These are phyloP conservation scores for Trichoderma gracile DNA, from an alignment of 2,329 filamentous ascomycete species.

Conservation along the genomic window DNA sequence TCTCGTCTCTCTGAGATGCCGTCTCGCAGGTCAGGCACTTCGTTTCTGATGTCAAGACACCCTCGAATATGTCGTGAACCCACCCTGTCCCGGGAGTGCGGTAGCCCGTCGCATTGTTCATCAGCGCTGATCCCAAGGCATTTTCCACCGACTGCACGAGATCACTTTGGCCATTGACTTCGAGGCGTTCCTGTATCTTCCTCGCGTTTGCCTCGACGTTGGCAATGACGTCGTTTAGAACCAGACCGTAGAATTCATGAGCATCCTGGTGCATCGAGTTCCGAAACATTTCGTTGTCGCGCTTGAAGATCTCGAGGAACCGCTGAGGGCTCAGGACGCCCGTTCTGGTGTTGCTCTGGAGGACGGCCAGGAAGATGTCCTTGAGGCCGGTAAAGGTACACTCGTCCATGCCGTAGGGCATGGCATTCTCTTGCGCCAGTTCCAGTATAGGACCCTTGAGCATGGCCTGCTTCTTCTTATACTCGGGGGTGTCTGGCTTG, in stretches of 20 bases:
- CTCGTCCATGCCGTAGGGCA: conserved; percentile 87
- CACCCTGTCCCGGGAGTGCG: conserved; percentile 71
- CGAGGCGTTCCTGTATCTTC: conserved; percentile 55
- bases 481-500: conserved; percentile 91
- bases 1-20: conserved; percentile 90
- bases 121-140: conserved; percentile 37
- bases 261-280: conserved; percentile 98
- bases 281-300: conserved; percentile 96
- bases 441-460: conserved; percentile 83
- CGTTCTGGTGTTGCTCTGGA: conserved; percentile 76
- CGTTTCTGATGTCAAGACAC: conserved; percentile 91
- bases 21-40: conserved; percentile 96
- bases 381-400: conserved; percentile 92
- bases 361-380: conserved; percentile 91
- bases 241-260: conserved; percentile 91
- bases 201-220: conserved; percentile 89
- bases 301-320: conserved; percentile 89
- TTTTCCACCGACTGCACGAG: conserved; percentile 55
- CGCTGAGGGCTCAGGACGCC: conserved; percentile 90
- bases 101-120: conserved; percentile 44
- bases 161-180: conserved; percentile 44
- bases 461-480: conserved; percentile 96
- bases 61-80: conserved; percentile 98
- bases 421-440: conserved; percentile 76
- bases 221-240: conserved; percentile 93